A percentile compares a stretch with the other conserved stretches of the same genome.
These are phyloP conservation scores for Fusarium mexicanum DNA, from an alignment of 2,329 filamentous ascomycete species.

Conservation along the genomic window DNA sequence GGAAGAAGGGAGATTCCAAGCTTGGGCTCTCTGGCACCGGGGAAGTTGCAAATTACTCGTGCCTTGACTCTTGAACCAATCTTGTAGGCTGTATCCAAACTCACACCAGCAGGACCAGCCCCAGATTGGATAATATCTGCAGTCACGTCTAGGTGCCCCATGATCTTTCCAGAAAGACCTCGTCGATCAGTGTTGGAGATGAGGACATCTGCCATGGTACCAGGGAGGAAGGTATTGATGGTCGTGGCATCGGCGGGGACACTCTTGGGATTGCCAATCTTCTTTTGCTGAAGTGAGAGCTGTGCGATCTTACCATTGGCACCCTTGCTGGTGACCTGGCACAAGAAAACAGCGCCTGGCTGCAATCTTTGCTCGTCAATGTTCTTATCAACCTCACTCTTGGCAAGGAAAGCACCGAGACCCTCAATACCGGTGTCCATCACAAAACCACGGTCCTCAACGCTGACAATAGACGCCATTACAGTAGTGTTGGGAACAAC, in stretches of 20 bases:
- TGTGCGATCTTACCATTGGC: slow-evolving; percentile 86
- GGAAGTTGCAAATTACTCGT: slow-evolving; percentile 88
- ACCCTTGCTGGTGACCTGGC: slow-evolving; percentile 78
- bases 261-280: slow-evolving; percentile 72
- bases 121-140: slow-evolving; percentile 92
- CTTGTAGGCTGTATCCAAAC: slow-evolving; percentile 82
- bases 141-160: slow-evolving; percentile 90
- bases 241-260: slow-evolving; percentile 81
- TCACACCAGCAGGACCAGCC: slow-evolving; percentile 71
- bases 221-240: slow-evolving; percentile 89
- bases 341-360: slow-evolving; percentile 86
- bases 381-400: slow-evolving; percentile 78
- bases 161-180: slow-evolving; percentile 88
- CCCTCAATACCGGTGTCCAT: slow-evolving; percentile 87
- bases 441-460: slow-evolving; percentile 94
- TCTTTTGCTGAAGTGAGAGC: slow-evolving; percentile 78
- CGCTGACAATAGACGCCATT: slow-evolving; percentile 87
- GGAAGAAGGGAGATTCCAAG: slow-evolving; percentile 88
- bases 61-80: slow-evolving; percentile 85
- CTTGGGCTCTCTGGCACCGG: slow-evolving; percentile 80
- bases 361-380: slow-evolving; percentile 75
- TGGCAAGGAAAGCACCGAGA: slow-evolving; percentile 84
- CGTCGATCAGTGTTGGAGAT: slow-evolving; percentile 77
- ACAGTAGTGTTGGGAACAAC: slow-evolving; percentile 79
- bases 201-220: slow-evolving; percentile 87